Evolutionary conservation across 1,284 basidiomycete species (phyloP), one percentile per base, ranked within the genome.

Genomic region (Macrocybe sp.): DNA sequence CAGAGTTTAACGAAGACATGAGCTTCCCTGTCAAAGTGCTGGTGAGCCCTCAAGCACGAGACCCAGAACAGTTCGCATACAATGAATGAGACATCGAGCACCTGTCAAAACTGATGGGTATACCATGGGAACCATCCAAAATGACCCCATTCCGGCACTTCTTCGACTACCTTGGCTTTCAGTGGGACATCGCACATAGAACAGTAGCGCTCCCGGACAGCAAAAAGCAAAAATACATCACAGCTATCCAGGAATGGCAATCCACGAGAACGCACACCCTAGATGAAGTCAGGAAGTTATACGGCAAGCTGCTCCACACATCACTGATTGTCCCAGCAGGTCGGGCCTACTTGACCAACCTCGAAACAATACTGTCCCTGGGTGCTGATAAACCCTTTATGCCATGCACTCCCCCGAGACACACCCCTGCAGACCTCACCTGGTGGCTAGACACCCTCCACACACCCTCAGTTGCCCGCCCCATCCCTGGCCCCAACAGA

Each of bases 371-470:
- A 51, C 37, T 62, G 0, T 14, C 34, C 0, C 41, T 48, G 0
- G 59, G 55, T 11, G 10, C 39, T 2, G 11, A 53, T 5, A 12
- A 37, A 29, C 65, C 65, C 11, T 64, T 62, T 56, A 42, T 51
- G 22, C 61, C 57, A 7, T 51, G 52, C 16, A 48, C 52, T 36
- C 55, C 65, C 3, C 56, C 60, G 3, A 32, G 35, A 16, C 10
- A 8, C 7, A 52, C 53, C 0, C 7, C 22, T 0, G 45, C 38
- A 2, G 67, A 68, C 45, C 48, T 69, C 7, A 6, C 7, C 1
- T 71, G 68, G 67, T 71, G 69, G 68, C 29, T 7, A 2, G 0
- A 14, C 0, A 32, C 6, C 0, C 59, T 68, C 6, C 8, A 37
- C 0, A 3, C 29, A 10, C 36, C 53, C n/a, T 3, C 12, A 36